These are phyloP conservation scores for Microdochium paspali DNA, from an alignment of 2,329 filamentous ascomycete genomes.

Conservation along the genomic window DNA sequence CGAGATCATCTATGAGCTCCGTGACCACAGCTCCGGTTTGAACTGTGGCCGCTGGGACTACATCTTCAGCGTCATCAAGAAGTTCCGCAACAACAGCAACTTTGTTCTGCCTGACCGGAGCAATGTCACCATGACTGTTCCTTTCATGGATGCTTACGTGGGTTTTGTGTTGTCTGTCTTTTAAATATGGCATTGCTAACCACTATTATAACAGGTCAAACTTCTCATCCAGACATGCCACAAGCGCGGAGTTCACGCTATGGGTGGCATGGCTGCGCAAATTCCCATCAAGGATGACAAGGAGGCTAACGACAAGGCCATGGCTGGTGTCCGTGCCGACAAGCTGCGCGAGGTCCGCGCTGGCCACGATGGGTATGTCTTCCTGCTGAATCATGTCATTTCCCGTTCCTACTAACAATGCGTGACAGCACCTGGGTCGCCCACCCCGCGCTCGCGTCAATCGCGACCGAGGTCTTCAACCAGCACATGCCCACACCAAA, in stretches of 20 bases:
- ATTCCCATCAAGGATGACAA: constrained; percentile 97
- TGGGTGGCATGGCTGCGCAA: constrained; percentile 98
- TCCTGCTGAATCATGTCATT: not conserved
- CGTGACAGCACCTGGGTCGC: constrained; percentile 73
- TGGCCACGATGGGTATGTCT: constrained; percentile 71
- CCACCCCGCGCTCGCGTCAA: constrained; percentile 81
- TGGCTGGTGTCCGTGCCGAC: constrained; percentile 87
- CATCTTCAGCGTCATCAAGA: constrained; percentile 99
- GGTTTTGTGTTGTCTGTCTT: constrained; percentile 3
- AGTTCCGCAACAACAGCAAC: constrained; percentile 89
- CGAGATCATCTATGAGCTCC: constrained; percentile 98
- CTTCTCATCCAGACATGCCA: constrained; percentile 98
- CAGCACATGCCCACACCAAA: constrained; percentile 98
- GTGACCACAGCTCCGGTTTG: constrained; percentile 89
- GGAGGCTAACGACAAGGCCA: constrained; percentile 83
- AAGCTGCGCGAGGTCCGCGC: constrained; percentile 94
- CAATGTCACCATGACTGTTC: constrained; percentile 91
- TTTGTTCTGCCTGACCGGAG: constrained; percentile 91
- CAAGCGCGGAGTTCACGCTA: constrained; percentile 91
- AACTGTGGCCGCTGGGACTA: constrained; percentile 99
- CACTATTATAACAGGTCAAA: constrained; percentile 44
- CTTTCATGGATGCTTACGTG: constrained; percentile 93
- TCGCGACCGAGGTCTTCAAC: constrained; percentile 92
- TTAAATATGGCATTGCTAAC: not conserved
- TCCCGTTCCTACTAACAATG: not conserved